These are phyloP conservation scores for Coniochaeta sp. DNA, from an alignment of 2,329 filamentous ascomycete species.

Conservation along the genomic window DNA sequence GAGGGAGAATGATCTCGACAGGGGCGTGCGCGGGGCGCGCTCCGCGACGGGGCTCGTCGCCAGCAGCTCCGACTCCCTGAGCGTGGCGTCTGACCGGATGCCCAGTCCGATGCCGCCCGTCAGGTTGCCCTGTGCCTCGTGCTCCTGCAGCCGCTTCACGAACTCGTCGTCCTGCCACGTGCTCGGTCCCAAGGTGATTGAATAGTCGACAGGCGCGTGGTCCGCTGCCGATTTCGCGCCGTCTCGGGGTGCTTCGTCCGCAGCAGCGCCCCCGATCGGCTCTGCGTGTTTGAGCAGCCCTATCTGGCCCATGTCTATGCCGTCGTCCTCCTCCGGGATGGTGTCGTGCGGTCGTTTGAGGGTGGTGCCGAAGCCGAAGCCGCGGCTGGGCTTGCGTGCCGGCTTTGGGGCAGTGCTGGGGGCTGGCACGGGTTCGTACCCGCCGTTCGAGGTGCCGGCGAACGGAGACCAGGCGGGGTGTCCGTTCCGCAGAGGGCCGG, in stretches of 20 bases:
- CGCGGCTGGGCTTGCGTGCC: slow-evolving; percentile 7
- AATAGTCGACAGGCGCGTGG: slow-evolving; percentile 35
- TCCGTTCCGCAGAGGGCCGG: slow-evolving; percentile 8
- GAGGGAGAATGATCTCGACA: slow-evolving; percentile 30
- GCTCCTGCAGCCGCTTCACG: slow-evolving; percentile 35
- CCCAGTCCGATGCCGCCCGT: slow-evolving; percentile 53
- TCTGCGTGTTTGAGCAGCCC: slow-evolving; percentile 33
- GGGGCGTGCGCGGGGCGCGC: slow-evolving; percentile 15
- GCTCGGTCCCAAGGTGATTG: slow-evolving; percentile 36
- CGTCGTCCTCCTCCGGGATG: slow-evolving; percentile 32
- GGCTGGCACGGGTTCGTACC: slow-evolving; percentile 12
- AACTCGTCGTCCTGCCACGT: slow-evolving; percentile 37
- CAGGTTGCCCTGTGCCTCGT: slow-evolving; percentile 47
- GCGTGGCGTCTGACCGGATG: slow-evolving; percentile 36
- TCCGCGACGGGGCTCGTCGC: slow-evolving; percentile 25
- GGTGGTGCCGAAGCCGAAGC: slow-evolving; percentile 6
- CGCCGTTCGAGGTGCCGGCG: slow-evolving; percentile 4
- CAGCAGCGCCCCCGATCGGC: slow-evolving; percentile 23
- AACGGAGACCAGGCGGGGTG: slow-evolving; percentile 11
- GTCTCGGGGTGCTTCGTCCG: slow-evolving; percentile 18
- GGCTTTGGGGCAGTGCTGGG: slow-evolving; percentile 1
- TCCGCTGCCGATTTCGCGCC: slow-evolving; percentile 11
- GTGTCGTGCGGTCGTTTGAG: slow-evolving; percentile 17
- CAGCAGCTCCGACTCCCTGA: slow-evolving; percentile 44
- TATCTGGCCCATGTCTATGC: slow-evolving; percentile 29